These are phyloP conservation scores for Aspergillus eucalypticola DNA, from an alignment of 2,329 filamentous ascomycete species.

Conservation along the genomic window DNA sequence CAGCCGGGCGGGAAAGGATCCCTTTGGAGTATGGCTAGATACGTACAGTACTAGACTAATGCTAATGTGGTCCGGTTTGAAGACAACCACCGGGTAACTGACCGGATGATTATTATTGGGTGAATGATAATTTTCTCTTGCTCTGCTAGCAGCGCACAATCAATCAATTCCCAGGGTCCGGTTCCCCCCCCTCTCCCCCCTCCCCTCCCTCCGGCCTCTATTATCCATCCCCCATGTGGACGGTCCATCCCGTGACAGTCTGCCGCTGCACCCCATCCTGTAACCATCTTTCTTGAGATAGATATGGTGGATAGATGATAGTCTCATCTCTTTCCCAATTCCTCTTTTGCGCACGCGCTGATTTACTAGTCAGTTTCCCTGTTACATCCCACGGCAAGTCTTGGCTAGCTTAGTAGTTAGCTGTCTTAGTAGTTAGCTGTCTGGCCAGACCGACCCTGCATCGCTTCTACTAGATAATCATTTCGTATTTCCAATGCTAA, in stretches of 20 bases:
- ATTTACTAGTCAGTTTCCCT: no score
- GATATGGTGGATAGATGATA: no score
- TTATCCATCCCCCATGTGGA: conserved; percentile 6
- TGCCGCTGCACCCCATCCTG: conserved; percentile 11
- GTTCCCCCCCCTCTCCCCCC: not conserved
- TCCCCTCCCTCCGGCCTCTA: no score
- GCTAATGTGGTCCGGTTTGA: not conserved
- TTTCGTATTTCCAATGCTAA: not conserved
- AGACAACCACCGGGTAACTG: not conserved
- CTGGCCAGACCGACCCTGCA: not conserved
- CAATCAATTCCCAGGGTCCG: conserved; percentile 1
- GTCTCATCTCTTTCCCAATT: no score
- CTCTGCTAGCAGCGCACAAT: no score
- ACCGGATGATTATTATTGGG: not conserved
- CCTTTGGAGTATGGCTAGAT: conserved; percentile 3
- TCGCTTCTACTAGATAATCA: not conserved
- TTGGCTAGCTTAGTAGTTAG: not conserved
- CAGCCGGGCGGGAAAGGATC: conserved; percentile 14
- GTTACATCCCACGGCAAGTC: not conserved
- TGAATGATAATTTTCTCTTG: not conserved
- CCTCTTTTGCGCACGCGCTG: no score
- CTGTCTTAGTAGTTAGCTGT: not conserved
- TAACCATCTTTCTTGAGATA: not conserved
- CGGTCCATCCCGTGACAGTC: conserved; percentile 13
- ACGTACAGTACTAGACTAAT: no score